Percentiles rank a stretch among this genome's conserved stretches.
Evolutionary conservation across 129 eudicot genomes (phyloP).

Genomic region (Cynara cardunculus): DNA sequence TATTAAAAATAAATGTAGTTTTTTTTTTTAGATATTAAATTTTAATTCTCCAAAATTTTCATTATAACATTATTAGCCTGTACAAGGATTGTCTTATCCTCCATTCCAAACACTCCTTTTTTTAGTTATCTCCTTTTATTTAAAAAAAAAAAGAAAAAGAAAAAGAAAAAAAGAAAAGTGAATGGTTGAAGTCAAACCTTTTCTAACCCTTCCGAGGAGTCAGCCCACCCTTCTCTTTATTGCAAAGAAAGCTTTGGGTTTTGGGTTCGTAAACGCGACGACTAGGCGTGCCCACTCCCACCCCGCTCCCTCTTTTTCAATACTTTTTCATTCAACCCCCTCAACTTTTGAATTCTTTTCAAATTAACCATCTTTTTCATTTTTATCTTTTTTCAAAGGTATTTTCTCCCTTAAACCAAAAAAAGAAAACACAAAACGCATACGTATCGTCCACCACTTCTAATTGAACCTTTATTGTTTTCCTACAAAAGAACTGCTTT

Average conservation of each 20-base stretch:
- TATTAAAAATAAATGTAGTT: no score
- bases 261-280: slow-evolving; percentile 26
- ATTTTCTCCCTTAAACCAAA: neutral
- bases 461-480: neutral
- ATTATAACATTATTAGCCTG: no score
- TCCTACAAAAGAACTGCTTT: neutral
- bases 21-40: no score
- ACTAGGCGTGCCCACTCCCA: slow-evolving; percentile 35
- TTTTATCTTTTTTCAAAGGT: slow-evolving; percentile 21
- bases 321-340: slow-evolving; percentile 28
- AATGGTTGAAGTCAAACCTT: slow-evolving; percentile 34
- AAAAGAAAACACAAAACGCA: neutral
- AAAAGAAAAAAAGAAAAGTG: neutral
- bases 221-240: neutral
- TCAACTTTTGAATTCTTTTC: slow-evolving; percentile 21
- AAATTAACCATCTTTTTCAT: slow-evolving; percentile 22
- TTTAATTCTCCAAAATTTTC: no score
- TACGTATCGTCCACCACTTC: neutral
- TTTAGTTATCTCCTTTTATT: neutral
- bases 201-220: slow-evolving; percentile 14
- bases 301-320: slow-evolving; percentile 16
- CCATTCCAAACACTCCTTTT: slow-evolving; percentile 11
- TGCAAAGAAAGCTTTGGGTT: slow-evolving; percentile 34
- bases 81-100: slow-evolving; percentile 4
- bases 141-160: neutral